Base-by-base conservation (phyloP, 1,284 basidiomycete species). In the Coriolopsis trogii region DNA sequence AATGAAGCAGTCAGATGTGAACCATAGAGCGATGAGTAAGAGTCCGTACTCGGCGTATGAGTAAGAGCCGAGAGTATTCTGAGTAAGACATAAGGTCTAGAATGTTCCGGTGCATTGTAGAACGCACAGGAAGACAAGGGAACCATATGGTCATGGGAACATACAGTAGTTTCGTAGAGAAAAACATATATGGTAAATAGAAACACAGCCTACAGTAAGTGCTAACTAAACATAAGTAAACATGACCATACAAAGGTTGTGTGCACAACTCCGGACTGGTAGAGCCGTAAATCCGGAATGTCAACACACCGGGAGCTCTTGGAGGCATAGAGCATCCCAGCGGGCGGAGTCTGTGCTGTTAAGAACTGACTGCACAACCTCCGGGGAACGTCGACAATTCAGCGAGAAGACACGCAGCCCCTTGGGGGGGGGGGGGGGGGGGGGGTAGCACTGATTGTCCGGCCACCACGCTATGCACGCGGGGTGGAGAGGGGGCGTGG, bases 251-350 rank as follows among this genome's bases (percentile, higher is more conserved):
- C n/a, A n/a, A n/a, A n/a, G n/a, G n/a, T n/a, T n/a, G n/a, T n/a
- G n/a, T n/a, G n/a, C n/a, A n/a, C n/a, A n/a, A n/a, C n/a, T n/a
- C n/a, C n/a, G n/a, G n/a, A n/a, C n/a, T n/a, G n/a, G n/a, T n/a
- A n/a, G 6, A 29, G 31, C 38, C 45, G 38, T 46, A 9, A 25
- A 8, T 3, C 29, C 37, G 9, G 28, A 12, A n/a, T n/a, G n/a
- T n/a, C n/a, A n/a, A n/a, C n/a, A n/a, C n/a, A n/a, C n/a, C n/a
- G 40, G 33, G 8, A 37, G 41, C 41, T 49, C 47, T 20, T 49
- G 47, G 2, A 49, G 18, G n/a, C 47, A 49, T n/a, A 49, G 34
- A 20, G 38, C 44, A 16, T 46, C 44, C 34, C 36, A 39, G 13
- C 29, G 33, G n/a, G 16, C 13, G 8, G 44, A 36, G 36, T 46